Base-by-base conservation (phyloP, 2,329 filamentous ascomycete genomes). In the Hyphodiscus sp. region DNA sequence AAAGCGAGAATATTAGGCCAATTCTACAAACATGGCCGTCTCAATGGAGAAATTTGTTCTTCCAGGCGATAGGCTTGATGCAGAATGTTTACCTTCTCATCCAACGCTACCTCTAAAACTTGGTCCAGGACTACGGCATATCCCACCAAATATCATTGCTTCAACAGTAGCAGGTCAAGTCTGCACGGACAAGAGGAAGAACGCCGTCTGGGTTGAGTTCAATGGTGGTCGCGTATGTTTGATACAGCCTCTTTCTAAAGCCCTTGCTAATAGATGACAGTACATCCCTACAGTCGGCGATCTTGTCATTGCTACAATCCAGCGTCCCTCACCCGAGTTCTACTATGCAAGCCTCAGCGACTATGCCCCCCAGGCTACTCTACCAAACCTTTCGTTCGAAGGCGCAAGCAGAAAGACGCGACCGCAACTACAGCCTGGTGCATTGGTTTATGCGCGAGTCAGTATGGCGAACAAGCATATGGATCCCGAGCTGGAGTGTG, bases 371-470 rank as follows among this genome's bases (percentile, higher is more conserved):
- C 72, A 80, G 54, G 90, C 88, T 1, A 75, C 88, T 18, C 82
- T 97, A 1, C 90, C 89, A 0, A 88, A 95, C 61, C 79, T 97
- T 19, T 83, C 91, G n/a, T 99, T 99, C 69, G 92, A 97, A 71
- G 84, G 85, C 58, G 94, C 91, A 18, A 90, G 87, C 45, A 94
- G 91, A 71, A 97, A 97, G 74, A 96, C 89, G 2, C 80, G 91
- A 1, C 94, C 94, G 0, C 79, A 89, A 59, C 80, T 97, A 44
- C 75, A 78, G 26, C 67, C 82, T 15, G 90, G 90, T 41, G 83
- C 89, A 50, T 74, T 96, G 26, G 89, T 97, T 38, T 97, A 97
- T 73, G 92, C 91, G 41, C 87, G 92, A 58, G 83, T 99, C 44
- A 76, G 81, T 26, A 81, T 86, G 42, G 86, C 88, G 18, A 86